These are phyloP conservation scores for Trichosporon sp. DNA, from an alignment of 1,284 basidiomycete species.

Conservation along the genomic window DNA sequence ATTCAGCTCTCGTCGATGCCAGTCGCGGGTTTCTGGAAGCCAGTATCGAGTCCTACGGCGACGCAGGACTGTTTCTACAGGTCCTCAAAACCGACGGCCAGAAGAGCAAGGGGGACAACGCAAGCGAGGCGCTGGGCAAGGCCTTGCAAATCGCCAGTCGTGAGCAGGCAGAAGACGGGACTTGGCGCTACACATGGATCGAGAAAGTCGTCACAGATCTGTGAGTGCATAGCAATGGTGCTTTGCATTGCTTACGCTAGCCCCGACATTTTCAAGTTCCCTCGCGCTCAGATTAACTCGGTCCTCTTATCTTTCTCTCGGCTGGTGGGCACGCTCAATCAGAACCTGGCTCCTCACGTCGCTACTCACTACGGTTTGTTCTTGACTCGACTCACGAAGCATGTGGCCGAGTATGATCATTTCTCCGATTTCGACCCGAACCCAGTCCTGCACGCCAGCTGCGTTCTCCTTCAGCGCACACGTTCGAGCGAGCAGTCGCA, in stretches of 20 bases:
- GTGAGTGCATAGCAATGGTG: constrained; percentile 3
- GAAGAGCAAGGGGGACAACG: background rate
- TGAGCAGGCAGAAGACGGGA: constrained; percentile 6
- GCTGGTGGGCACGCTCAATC: constrained; percentile 18
- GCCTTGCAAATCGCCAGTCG: constrained; percentile 12
- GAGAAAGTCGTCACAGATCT: constrained; percentile 21
- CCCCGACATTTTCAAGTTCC: constrained; percentile 30
- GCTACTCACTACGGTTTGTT: constrained; percentile 31
- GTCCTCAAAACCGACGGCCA: constrained; percentile 22
- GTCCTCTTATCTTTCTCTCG: constrained; percentile 27
- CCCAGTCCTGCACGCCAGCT: constrained; percentile 23
- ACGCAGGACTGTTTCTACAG: constrained; percentile 30
- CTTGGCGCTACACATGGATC: constrained; percentile 13
- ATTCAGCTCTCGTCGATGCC: constrained; percentile 12
- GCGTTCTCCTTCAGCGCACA: background rate
- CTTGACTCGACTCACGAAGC: constrained; percentile 33
- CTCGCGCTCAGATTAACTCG: constrained; percentile 2
- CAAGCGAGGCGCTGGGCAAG: constrained; percentile 2
- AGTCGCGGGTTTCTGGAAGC: constrained; percentile 2
- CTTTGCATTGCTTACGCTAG: constrained; percentile 13
- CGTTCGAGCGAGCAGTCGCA: background rate
- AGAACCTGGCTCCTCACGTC: constrained; percentile 13
- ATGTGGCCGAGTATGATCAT: constrained; percentile 33
- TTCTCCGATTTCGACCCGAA: constrained; percentile 34
- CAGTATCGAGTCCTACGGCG: constrained; percentile 6